A percentile compares a stretch with the other conserved stretches of the same genome.
phyloP scores from a whole-genome alignment of 805 yeast species.

The Suhomyces sp. region DNA sequence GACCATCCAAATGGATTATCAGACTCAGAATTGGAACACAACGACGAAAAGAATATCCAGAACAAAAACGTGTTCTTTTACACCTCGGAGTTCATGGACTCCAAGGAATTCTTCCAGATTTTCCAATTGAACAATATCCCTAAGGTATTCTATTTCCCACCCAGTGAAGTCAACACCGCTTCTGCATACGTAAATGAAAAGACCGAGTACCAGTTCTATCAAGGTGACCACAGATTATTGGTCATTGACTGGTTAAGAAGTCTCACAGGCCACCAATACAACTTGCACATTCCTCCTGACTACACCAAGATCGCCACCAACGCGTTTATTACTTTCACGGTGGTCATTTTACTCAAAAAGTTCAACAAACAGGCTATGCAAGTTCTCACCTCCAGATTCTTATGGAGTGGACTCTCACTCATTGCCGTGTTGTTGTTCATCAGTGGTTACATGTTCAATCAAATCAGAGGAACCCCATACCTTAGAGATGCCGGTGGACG shows the following conservation, averaged over 20 bases:
- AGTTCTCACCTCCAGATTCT: conserved; percentile 48
- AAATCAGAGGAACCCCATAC: conserved; percentile 73
- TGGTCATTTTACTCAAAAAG: conserved; percentile 24
- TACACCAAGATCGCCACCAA: conserved; percentile 38
- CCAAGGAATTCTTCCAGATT: conserved; percentile 50
- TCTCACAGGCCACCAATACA: conserved; percentile 35
- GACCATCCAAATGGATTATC: conserved; percentile 51
- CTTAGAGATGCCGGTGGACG: conserved; percentile 45
- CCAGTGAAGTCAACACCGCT: conserved; percentile 40
- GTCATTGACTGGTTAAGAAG: conserved; percentile 35
- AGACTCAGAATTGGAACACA: conserved; percentile 36
- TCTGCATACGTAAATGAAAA: conserved; percentile 26
- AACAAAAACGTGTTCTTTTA: conserved; percentile 57
- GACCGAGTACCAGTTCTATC: conserved; percentile 46
- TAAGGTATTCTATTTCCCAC: conserved; percentile 60
- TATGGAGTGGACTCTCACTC: conserved; percentile 76
- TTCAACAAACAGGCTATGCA: conserved; percentile 32
- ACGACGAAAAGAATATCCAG: conserved; percentile 19
- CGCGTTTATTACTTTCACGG: conserved; percentile 34
- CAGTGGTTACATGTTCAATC: conserved; percentile 92
- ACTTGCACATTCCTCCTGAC: conserved; percentile 42
- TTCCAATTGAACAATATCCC: conserved; percentile 75
- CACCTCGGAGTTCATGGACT: conserved; percentile 65
- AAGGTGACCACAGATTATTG: conserved; percentile 43
- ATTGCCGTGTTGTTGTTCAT: conserved; percentile 67